Evolutionary conservation across 23 red algal species (phyloP).

Genomic region (Rhodosorus marinus): DNA sequence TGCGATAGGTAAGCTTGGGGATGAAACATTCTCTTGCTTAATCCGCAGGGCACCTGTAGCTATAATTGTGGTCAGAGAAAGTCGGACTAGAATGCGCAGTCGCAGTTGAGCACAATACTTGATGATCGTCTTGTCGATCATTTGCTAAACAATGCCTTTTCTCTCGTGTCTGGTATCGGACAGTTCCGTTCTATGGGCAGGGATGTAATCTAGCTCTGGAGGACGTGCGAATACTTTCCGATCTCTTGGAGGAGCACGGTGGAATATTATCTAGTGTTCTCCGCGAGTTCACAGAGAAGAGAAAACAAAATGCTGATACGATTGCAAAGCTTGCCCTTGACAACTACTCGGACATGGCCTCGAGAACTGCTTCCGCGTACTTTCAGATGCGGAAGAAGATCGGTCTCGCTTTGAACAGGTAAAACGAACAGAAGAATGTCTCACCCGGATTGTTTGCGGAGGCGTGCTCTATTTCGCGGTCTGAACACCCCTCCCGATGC

Average conservation of each 20-base stretch:
- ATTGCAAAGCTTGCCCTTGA: conserved; percentile 82
- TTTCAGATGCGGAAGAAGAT: conserved; percentile 29
- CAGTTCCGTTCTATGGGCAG: conserved; percentile 98
- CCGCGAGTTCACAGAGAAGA: conserved; percentile 12
- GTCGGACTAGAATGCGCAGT: no score
- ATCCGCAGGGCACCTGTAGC: background rate
- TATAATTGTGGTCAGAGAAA: no score
- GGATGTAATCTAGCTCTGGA: conserved; percentile 94
- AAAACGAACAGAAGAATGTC: no score
- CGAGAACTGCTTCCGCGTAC: conserved; percentile 24
- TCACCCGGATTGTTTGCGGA: no score
- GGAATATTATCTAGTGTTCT: conserved; percentile 3
- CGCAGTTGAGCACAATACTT: no score
- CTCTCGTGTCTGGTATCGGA: no score
- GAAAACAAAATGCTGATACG: conserved; percentile 51
- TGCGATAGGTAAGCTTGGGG: no score
- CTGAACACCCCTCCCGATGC: no score
- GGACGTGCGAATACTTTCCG: conserved; percentile 42
- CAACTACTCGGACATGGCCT: conserved; percentile 88
- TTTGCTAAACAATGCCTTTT: no score
- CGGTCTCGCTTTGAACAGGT: conserved; percentile 28
- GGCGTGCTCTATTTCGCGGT: no score
- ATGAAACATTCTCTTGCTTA: background rate
- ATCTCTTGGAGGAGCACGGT: conserved; percentile 11
- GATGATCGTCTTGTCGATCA: no score